phyloP scores from a whole-genome alignment of 2,329 filamentous ascomycete species.

The Claviceps cyperi region DNA sequence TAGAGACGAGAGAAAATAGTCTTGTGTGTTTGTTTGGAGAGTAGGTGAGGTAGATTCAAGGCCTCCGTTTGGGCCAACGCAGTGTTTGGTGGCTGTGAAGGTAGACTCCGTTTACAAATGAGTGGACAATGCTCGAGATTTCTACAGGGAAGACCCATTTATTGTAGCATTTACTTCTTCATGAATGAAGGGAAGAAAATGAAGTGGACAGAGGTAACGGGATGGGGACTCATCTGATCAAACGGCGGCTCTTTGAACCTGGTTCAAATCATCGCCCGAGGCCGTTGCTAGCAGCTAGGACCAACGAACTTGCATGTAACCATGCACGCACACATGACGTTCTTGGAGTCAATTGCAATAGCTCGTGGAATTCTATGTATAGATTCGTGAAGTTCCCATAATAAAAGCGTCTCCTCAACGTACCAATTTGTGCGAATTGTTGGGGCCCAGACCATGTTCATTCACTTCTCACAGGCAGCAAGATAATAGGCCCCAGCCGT shows the following conservation, averaged over 20 bases:
- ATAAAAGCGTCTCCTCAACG: background rate
- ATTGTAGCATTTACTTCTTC: background rate
- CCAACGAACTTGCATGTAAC: conserved; percentile 3
- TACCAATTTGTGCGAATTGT: background rate
- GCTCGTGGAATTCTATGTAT: conserved; percentile 1
- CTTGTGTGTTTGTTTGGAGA: background rate
- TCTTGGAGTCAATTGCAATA: background rate
- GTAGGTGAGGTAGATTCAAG: background rate
- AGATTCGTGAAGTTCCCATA: background rate
- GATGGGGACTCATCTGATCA: background rate
- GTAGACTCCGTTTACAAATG: background rate
- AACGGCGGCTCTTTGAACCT: background rate
- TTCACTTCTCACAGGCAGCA: background rate
- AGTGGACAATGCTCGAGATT: background rate
- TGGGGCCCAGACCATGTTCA: background rate
- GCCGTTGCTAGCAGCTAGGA: background rate
- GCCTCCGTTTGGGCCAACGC: background rate
- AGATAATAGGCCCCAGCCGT: conserved; percentile 2
- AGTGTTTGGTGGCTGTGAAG: conserved; percentile 1
- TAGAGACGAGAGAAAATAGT: background rate
- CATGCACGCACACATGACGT: conserved; percentile 1
- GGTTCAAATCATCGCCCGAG: background rate
- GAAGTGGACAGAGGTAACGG: background rate
- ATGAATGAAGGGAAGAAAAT: background rate
- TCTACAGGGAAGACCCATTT: background rate